Base-by-base conservation (phyloP, 176 grass and related monocot genomes). In the Typha latifolia region DNA sequence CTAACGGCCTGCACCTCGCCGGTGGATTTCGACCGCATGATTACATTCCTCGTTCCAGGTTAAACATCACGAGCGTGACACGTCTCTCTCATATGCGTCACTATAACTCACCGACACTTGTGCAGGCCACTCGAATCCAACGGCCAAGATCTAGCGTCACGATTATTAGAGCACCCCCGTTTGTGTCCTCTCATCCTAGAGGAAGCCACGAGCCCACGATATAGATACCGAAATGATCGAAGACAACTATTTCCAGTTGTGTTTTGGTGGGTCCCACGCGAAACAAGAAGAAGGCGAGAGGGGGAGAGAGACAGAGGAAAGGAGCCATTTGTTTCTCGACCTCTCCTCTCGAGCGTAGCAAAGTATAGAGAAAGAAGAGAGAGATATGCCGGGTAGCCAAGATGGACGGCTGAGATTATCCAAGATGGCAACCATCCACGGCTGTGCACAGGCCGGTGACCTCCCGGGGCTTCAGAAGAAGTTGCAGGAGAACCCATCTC, bases 391-490 rank as follows among this genome's bases (percentile, higher is more conserved):
- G 18, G 94, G 78, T 27, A 92, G 83, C 72, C 81, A 89, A 74
- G 85, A 97, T 76, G 82, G 76, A 22, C 57, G 70, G 64, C 69
- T 59, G 76, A 86, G 83, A 74, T 62, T 62, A 47, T 69, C 72
- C 66, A 89, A 78, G 77, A 24, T 55, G 31, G 72, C 76, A 50
- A 93, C 86, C 63, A 82, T 97, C 62, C 89, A 97, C 72, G 70
- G 75, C 53, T 81, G 77, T 47, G 85, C 79, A 24, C 89, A 85
- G 69, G 76, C 81, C 72, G 89, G 85, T 10, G 83, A 92, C 77
- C 81, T 97, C 76, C 75, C 77, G 59, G 89, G 81, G 75, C 68
- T 97, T 49, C 82, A 86, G 83, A 89, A 71, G 77, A 77, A 66
- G 81, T 81, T 97, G 34, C 69, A 24, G 75, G 88, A 90, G 70